phyloP scores from a whole-genome alignment of 352 stramenopile genomes.

The Phytophthora agathidicida region DNA sequence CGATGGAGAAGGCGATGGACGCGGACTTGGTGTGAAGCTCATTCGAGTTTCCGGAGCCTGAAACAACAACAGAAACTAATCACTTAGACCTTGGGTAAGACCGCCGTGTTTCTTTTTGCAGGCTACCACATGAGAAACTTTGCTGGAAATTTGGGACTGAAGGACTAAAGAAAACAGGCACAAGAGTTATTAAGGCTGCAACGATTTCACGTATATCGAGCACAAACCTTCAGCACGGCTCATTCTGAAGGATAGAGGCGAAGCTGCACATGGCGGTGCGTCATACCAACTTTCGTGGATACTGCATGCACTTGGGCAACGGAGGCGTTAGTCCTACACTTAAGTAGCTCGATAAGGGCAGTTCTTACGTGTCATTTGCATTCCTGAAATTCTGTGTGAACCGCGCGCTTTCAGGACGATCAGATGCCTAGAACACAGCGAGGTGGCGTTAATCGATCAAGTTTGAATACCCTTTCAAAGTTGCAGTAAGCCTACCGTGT shows the following conservation, averaged over 20 bases:
- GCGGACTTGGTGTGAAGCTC: slow-evolving; percentile 9
- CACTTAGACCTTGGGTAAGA: not conserved
- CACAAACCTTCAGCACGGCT: slow-evolving; percentile 37
- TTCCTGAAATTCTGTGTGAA: no score
- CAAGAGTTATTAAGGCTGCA: not conserved
- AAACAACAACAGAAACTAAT: slow-evolving; percentile 1
- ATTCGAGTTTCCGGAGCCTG: not conserved
- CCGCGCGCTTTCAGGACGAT: not conserved
- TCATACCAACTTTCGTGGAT: not conserved
- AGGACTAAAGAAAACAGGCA: slow-evolving; percentile 21
- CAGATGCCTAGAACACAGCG: slow-evolving; percentile 12
- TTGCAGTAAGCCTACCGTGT: slow-evolving; percentile 15
- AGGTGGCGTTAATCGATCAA: slow-evolving; percentile 1
- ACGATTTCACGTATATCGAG: not conserved
- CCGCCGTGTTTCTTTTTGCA: not conserved
- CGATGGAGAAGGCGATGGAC: slow-evolving; percentile 27
- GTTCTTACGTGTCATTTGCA: slow-evolving; percentile 13
- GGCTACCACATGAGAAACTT: slow-evolving; percentile 4
- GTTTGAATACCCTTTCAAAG: no score
- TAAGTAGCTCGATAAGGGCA: not conserved
- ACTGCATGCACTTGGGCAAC: slow-evolving; percentile 2
- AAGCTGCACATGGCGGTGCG: slow-evolving; percentile 8
- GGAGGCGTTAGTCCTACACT: slow-evolving; percentile 5
- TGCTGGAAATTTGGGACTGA: slow-evolving; percentile 29
- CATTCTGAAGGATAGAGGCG: slow-evolving; percentile 37